Percentiles rank a stretch among this genome's conserved stretches.
phyloP scores from a whole-genome alignment of 176 grass and related monocot genomes.

The Avena insularis region DNA sequence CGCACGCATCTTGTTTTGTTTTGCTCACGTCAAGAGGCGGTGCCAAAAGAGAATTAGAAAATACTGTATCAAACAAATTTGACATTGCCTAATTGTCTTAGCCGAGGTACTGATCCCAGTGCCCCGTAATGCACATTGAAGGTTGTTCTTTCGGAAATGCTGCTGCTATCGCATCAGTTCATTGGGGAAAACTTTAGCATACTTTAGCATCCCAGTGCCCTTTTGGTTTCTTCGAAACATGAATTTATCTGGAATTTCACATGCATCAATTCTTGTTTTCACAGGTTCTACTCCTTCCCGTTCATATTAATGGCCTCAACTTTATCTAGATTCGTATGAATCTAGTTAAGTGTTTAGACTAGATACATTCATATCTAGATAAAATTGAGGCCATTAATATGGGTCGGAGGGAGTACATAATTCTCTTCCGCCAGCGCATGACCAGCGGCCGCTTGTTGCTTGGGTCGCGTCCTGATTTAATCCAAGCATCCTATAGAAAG shows the following conservation, averaged over 20 bases:
- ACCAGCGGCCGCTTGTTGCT: not conserved
- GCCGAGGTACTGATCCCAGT: not conserved
- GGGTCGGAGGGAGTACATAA: not conserved
- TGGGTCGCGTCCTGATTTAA: not conserved
- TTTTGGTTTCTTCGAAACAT: not conserved
- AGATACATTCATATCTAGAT: too few relatives aligned
- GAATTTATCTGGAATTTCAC: not conserved
- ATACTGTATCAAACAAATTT: slow-evolving; percentile 2
- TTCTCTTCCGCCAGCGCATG: not conserved
- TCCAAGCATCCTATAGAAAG: slow-evolving; percentile 19
- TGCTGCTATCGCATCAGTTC: not conserved
- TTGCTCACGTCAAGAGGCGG: slow-evolving; percentile 1
- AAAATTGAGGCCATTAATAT: too few relatives aligned
- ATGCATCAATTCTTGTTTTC: not conserved
- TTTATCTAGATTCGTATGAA: too few relatives aligned
- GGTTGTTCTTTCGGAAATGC: slow-evolving; percentile 22
- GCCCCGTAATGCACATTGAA: slow-evolving; percentile 6
- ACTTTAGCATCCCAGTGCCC: too few relatives aligned
- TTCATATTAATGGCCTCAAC: too few relatives aligned
- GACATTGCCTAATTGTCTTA: not conserved
- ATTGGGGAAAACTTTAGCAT: not conserved
- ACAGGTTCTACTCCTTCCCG: not conserved
- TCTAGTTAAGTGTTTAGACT: too few relatives aligned
- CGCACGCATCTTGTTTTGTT: not conserved
- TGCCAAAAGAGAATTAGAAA: slow-evolving; percentile 1